Evolutionary conservation across 2,329 filamentous ascomycete genomes (phyloP).

Genomic region (Trichoderma arundinaceum): DNA sequence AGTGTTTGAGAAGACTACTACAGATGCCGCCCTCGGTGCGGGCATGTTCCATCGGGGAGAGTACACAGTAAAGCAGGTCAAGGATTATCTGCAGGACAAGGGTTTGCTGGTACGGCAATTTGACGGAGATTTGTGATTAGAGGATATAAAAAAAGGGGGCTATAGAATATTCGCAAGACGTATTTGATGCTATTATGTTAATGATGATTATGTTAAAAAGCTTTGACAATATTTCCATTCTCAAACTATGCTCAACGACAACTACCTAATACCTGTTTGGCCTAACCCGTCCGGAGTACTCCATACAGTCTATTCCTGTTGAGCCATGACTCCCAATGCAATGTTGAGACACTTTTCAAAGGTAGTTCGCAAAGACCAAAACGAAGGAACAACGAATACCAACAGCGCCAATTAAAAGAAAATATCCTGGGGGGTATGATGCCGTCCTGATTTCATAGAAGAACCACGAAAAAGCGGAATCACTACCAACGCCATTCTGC

Average conservation of each 20-base stretch:
- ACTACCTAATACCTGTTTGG: constrained; percentile 10
- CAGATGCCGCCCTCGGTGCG: constrained; percentile 91
- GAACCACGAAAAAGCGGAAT: neutral
- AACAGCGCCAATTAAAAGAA: constrained; percentile 8
- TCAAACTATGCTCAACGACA: neutral
- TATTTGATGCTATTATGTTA: constrained; percentile 5
- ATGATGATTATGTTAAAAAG: neutral
- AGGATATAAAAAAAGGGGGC: neutral
- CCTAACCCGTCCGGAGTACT: constrained; percentile 20
- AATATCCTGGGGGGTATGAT: constrained; percentile 8
- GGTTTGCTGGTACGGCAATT: constrained; percentile 81
- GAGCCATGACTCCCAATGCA: constrained; percentile 22
- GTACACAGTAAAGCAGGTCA: constrained; percentile 93
- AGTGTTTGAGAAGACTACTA: constrained; percentile 83
- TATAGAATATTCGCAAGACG: constrained; percentile 23
- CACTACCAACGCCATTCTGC: constrained; percentile 15
- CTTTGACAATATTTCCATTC: neutral
- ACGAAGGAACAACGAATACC: neutral
- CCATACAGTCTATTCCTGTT: constrained; percentile 24
- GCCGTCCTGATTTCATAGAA: neutral
- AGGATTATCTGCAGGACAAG: constrained; percentile 74
- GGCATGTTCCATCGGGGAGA: constrained; percentile 98
- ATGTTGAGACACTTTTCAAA: neutral
- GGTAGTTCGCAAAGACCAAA: neutral
- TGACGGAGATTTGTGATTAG: constrained; percentile 59